Evolutionary conservation across 257 asterid species (phyloP).

Genomic region (Nicotiana knightiana): DNA sequence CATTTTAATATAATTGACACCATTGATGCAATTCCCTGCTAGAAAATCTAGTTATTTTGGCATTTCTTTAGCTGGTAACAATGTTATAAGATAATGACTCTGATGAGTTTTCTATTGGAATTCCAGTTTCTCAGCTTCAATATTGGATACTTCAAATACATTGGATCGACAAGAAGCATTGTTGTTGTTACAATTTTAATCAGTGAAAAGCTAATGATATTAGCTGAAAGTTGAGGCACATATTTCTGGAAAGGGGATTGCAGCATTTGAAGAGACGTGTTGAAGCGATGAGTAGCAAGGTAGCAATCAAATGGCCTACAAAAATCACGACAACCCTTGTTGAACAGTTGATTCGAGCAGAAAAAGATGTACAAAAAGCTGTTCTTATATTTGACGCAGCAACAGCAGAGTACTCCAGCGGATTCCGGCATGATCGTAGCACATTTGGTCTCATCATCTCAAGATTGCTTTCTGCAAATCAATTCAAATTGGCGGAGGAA

Average conservation of each 20-base stretch:
- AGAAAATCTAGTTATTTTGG: neutral
- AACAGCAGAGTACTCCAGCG: slow-evolving; percentile 72
- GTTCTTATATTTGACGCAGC: slow-evolving; percentile 78
- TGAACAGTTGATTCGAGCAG: slow-evolving; percentile 60
- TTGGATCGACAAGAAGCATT: neutral
- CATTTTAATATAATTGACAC: neutral
- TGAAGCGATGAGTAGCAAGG: slow-evolving; percentile 39
- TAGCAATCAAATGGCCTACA: slow-evolving; percentile 66
- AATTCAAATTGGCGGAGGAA: slow-evolving; percentile 56
- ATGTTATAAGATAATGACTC: neutral
- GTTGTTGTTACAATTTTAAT: neutral
- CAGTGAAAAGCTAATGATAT: neutral
- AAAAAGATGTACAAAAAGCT: slow-evolving; percentile 71
- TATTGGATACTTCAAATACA: slow-evolving; percentile 1
- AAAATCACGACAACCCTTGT: slow-evolving; percentile 65
- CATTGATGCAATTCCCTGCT: slow-evolving; percentile 37
- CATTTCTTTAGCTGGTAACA: neutral
- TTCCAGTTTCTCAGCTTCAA: neutral
- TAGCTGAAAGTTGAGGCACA: neutral
- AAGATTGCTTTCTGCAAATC: slow-evolving; percentile 63
- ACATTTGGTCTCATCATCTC: slow-evolving; percentile 58
- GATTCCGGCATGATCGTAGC: slow-evolving; percentile 56
- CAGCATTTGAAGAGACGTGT: neutral
- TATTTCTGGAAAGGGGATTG: neutral
- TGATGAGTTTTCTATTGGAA: neutral